Base-by-base conservation (phyloP, 192 early-diverging fungal species). In the Podila epicladia region DNA sequence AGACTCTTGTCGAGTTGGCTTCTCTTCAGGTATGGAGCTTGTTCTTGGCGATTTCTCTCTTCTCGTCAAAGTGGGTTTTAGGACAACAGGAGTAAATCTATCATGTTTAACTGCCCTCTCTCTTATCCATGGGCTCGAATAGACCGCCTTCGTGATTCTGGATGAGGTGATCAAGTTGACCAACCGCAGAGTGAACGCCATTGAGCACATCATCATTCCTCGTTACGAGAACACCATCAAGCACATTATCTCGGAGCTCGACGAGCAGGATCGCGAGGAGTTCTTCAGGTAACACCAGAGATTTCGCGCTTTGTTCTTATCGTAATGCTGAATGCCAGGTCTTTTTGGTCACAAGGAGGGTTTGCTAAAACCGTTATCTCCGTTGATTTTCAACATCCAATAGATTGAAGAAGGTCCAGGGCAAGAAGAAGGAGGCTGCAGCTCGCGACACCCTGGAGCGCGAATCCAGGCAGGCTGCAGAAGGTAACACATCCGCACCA, bases 151-250 rank as follows among this genome's bases (percentile, higher is more conserved):
- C 85, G 95, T 98, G 7, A 98, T 99, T 63, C 85, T 99, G 63
- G 98, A 99, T 82, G 98, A 99, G 87, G 97, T 99, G 60, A 99
- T 99, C 85, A 98, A 98, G 89, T 79, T 97, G 29, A 99, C 98
- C 3, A 99, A 99, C 85, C 93, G 98, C 68, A 92, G 98, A 74
- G 98, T 99, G 24, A 99, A 99, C 71, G 98, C 98, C 26, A 99
- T 99, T 74, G 98, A 99, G 82, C 94, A 99, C 83, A 96, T 99
- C 61, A 99, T 99, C 82, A 99, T 99, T 72, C 98, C 98, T 29
- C 91, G 92, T 49, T 94, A 97, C 69, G 98, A 99, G 78, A 99
- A 99, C 87, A 99, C 98, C 22, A 98, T 99, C 80, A 93, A 92
- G 71, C 96, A 95, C 75, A 96, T 99, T 64, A 94, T 92, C 32